Base-by-base conservation (phyloP, 257 asterid species). In the Misopates orontium region DNA sequence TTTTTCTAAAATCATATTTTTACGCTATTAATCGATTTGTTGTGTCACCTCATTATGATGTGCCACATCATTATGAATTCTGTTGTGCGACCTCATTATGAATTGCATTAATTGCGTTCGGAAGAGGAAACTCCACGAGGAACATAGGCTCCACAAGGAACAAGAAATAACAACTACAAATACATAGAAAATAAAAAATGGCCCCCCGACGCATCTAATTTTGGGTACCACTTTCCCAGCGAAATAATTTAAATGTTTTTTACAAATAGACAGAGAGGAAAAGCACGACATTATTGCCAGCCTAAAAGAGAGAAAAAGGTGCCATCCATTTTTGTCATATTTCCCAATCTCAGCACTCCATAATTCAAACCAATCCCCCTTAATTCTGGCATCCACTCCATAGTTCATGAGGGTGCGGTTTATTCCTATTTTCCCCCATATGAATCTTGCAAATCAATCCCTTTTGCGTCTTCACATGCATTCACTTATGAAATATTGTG, bases 241-340 rank as follows among this genome's bases (percentile, higher is more conserved):
- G 28, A 24, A 17, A 58, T 58, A 58, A 24, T 17, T 3, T 3
- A 44, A 62, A 62, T 60, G 53, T 10, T 13, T 40, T 40, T 19
- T 7, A 23, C 64, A 24, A 17, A 41, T 13, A 32, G 14, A 61
- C 23, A 56, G 15, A 42, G 39, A 18, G 36, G 39, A 50, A 64
- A 51, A 64, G 22, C 51, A 64, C 36, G 39, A 52, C 70, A 47
- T 51, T 28, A 64, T 50, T 51, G 70, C 70, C 70, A 50, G 61
- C 60, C 68, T 63, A 48, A 63, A 63, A 63, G 58, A 63, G 58
- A 47, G 4, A 25, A 22, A 23, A 5, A 21, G n/a, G 21, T 15
- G 25, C 47, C 67, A 63, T 47, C 3, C 36, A 28, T 28, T 7
- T 28, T 28, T 44, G 51, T 31, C 20, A 8, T 32, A 32, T 32